These are phyloP conservation scores for Ophiocordyceps australis DNA, from an alignment of 2,329 filamentous ascomycete genomes.

Conservation along the genomic window DNA sequence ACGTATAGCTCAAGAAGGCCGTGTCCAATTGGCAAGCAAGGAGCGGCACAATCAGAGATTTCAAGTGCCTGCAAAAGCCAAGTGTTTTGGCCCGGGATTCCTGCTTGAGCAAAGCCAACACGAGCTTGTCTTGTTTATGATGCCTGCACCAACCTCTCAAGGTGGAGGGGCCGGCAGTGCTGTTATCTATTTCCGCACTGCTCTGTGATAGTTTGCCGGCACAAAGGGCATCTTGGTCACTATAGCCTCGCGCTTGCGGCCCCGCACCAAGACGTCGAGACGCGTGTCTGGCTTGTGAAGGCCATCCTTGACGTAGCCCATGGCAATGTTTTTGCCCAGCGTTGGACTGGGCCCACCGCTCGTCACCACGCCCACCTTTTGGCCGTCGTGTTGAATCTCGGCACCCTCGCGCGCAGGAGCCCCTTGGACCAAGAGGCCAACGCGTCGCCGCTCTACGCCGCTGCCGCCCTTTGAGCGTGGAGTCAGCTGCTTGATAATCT, in stretches of 20 bases:
- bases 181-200: no score
- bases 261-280: constrained; percentile 59
- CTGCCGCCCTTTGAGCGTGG: constrained; percentile 52
- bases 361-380: constrained; percentile 64
- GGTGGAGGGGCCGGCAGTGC: no score
- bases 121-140: no score
- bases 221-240: constrained; percentile 87
- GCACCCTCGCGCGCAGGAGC: constrained; percentile 83
- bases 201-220: constrained; percentile 51
- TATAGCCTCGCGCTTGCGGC: constrained; percentile 53
- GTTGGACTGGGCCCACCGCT: constrained; percentile 82
- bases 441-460: constrained; percentile 52
- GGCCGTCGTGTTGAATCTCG: constrained; percentile 48
- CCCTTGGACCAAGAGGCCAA: constrained; percentile 70
- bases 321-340: constrained; percentile 79
- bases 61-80: no score
- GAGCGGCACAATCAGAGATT: no score
- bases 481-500: constrained; percentile 60
- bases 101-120: no score
- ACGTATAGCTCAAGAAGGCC: no score
- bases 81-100: no score
- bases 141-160: no score
- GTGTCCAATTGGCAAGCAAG: no score
- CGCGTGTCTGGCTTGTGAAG: constrained; percentile 73
- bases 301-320: constrained; percentile 77